phyloP scores from a whole-genome alignment of 208 protist species.

The Trypanosoma scelopori region DNA sequence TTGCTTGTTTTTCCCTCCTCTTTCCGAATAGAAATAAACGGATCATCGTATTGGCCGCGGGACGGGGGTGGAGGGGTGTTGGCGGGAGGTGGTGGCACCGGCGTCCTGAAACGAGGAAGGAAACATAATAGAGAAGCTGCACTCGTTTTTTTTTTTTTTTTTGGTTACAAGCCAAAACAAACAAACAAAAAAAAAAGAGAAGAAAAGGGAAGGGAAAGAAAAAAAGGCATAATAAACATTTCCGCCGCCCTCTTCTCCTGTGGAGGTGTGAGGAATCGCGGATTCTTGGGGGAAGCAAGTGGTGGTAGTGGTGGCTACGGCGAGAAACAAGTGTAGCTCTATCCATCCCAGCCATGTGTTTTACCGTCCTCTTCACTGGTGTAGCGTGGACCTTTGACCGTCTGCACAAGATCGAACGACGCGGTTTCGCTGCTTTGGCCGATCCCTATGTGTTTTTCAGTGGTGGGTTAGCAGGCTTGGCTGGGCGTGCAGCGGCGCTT shows the following conservation, averaged over 20 bases:
- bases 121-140: too few relatives aligned
- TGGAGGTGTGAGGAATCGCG: not conserved
- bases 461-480: conserved; percentile 65
- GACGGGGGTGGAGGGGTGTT: too few relatives aligned
- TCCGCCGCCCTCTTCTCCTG: not conserved
- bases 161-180: too few relatives aligned
- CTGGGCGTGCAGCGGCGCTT: conserved; percentile 53
- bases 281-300: not conserved
- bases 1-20: too few relatives aligned
- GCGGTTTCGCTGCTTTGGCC: conserved; percentile 49
- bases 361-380: conserved; percentile 24
- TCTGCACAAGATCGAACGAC: conserved; percentile 61
- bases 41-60: too few relatives aligned
- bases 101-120: too few relatives aligned
- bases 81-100: too few relatives aligned
- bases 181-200: too few relatives aligned
- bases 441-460: conserved; percentile 84
- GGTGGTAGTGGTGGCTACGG: not conserved
- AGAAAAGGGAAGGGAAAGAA: not conserved
- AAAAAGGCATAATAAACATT: not conserved
- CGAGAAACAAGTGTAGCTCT: not conserved
- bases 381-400: conserved; percentile 39
- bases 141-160: too few relatives aligned
- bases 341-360: conserved; percentile 12
- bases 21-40: too few relatives aligned